Percentiles rank a stretch among this genome's conserved stretches.
Conservation (phyloP, 2,329 filamentous ascomycete species). For the Aspergillus calidoustus region DNA sequence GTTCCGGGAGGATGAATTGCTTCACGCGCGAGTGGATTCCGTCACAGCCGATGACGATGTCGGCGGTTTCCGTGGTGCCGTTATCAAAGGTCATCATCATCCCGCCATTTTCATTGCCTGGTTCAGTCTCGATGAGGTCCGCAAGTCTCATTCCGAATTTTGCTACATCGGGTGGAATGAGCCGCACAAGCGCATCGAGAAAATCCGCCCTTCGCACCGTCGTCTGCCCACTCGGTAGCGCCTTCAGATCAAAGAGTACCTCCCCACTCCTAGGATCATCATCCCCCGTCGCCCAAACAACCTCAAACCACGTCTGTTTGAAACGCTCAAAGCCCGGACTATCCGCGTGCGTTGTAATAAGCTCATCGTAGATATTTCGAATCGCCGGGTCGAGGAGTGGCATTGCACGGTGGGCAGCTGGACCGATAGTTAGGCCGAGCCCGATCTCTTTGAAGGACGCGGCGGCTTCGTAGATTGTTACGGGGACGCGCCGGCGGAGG, state of each 20-base stretch:
- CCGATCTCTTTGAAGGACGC: constrained; percentile 61
- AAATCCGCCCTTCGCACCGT: constrained; percentile 40
- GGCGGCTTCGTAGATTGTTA: constrained; percentile 63
- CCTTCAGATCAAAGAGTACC: constrained; percentile 36
- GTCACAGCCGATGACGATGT: constrained; percentile 44
- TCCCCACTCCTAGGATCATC: constrained; percentile 21
- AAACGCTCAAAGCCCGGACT: constrained; percentile 36
- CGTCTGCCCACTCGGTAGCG: constrained; percentile 36
- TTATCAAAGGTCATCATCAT: constrained; percentile 37
- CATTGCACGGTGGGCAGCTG: constrained; percentile 62
- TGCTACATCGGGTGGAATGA: constrained; percentile 34
- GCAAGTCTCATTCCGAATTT: constrained; percentile 42
- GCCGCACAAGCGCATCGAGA: constrained; percentile 36
- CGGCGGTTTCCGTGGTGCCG: constrained; percentile 32
- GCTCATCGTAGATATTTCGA: constrained; percentile 35
- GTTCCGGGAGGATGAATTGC: constrained; percentile 31
- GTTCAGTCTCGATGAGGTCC: constrained; percentile 19
- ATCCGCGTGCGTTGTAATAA: constrained; percentile 40
- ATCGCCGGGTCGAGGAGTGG: constrained; percentile 54
- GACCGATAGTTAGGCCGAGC: constrained; percentile 61
- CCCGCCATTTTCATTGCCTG: constrained; percentile 21
- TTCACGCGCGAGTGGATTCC: constrained; percentile 40
- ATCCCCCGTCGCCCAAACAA: constrained; percentile 23
- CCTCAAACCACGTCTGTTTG: constrained; percentile 39
- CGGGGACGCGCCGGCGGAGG: constrained; percentile 47